Evolutionary conservation across 192 early-diverging fungal species (phyloP).

Genomic region (Chytriomyces sp.): DNA sequence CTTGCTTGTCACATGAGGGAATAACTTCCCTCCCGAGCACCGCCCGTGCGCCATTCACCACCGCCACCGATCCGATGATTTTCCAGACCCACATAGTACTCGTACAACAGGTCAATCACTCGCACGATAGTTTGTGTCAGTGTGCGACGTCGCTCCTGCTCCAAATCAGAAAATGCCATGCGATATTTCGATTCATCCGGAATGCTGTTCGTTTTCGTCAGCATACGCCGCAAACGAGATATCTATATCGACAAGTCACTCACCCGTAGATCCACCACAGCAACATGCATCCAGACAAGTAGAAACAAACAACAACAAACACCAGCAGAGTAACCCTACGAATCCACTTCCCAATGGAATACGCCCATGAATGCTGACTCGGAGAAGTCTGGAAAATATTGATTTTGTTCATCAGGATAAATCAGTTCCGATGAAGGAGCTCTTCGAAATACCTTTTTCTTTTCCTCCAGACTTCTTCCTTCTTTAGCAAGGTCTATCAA

Average conservation of each 20-base stretch:
- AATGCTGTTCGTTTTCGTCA: not conserved
- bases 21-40: no score
- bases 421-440: not conserved
- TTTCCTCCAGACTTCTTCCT: not conserved
- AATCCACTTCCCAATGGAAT: not conserved
- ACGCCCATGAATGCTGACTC: not conserved
- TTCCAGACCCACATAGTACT: no score
- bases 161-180: slow-evolving; percentile 1
- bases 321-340: not conserved
- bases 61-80: no score
- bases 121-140: no score
- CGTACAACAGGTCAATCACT: no score
- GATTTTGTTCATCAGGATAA: not conserved
- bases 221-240: not conserved
- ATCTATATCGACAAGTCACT: not conserved
- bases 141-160: no score
- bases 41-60: no score
- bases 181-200: not conserved
- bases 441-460: not conserved
- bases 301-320: not conserved
- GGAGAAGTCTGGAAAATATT: not conserved
- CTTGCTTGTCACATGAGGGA: no score
- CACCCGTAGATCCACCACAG: not conserved
- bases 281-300: not conserved
- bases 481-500: not conserved